Evolutionary conservation across 1,139 yeast species (phyloP), one percentile per base, ranked within the genome.

Genomic region (Debaryomyces subglobosus): DNA sequence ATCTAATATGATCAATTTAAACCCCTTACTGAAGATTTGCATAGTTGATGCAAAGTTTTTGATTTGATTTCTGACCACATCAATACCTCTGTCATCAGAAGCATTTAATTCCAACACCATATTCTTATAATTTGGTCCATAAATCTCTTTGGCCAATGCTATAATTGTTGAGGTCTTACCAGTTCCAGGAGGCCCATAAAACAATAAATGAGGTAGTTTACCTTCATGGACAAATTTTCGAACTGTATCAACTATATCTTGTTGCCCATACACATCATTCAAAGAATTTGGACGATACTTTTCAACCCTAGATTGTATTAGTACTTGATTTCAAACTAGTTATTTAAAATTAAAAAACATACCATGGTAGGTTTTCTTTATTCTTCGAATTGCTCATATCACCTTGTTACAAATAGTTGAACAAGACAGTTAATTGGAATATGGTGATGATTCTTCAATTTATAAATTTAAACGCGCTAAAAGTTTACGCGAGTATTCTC

Each of bases 101-200:
- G 96, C 96, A 62, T 88, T 88, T 59, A 95, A 79, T 61, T 96
- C 98, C 52, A 94, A 71, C 3, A 94, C 97, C 96, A 89, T 90
- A 63, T 87, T 89, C 58, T 79, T 81, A 68, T 89, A 90, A 61
- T 85, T 85, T 38, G 84, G 77, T 1, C 98, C 98, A 61, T 90
- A 94, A n/a, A 94, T 84, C 61, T 92, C 97, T 47, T 82, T 76
- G 1, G 99, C 97, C 51, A 94, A 71, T 0, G 98, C 98, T 32
- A 89, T 80, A 52, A 94, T 89, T 1, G 97, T 92, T 1, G 97
- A 89, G 0, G 99, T 94, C 65, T 94, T 94, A 54, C 99, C 99
- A 0, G 97, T 92, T 23, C 99, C 99, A 21, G 99, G 98, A 0
- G 98, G 98, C 0, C 99, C 99, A 65, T 94, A 92, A 67, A 94